Evolutionary conservation across 2,329 filamentous ascomycete genomes (phyloP).

Genomic region (Ascochyta rabiei): DNA sequence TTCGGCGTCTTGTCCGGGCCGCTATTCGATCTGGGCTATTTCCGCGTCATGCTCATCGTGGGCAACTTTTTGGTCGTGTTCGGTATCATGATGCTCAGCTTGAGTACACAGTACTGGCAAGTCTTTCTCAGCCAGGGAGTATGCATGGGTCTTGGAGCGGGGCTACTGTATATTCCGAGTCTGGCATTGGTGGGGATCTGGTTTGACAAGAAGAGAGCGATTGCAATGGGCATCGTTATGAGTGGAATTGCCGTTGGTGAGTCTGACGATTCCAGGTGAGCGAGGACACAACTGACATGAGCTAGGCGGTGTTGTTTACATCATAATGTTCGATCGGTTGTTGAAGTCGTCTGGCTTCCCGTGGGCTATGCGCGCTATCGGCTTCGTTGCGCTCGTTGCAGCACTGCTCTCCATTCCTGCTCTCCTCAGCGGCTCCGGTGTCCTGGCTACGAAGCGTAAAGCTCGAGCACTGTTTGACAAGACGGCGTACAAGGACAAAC

Average conservation of each 20-base stretch:
- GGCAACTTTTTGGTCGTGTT: slow-evolving; percentile 63
- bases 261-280: slow-evolving; percentile 5
- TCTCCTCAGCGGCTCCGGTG: slow-evolving; percentile 39
- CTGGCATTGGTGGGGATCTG: slow-evolving; percentile 46
- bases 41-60: slow-evolving; percentile 50
- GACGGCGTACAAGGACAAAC: slow-evolving; percentile 39
- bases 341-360: slow-evolving; percentile 38
- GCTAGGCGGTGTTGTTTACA: slow-evolving; percentile 45
- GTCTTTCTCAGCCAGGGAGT: slow-evolving; percentile 61
- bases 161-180: slow-evolving; percentile 46
- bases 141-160: slow-evolving; percentile 52
- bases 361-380: slow-evolving; percentile 46
- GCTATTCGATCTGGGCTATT: slow-evolving; percentile 56
- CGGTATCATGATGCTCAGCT: slow-evolving; percentile 66
- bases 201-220: slow-evolving; percentile 41
- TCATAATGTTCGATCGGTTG: slow-evolving; percentile 45
- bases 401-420: slow-evolving; percentile 44
- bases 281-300: slow-evolving; percentile 11
- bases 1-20: slow-evolving; percentile 58
- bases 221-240: slow-evolving; percentile 47
- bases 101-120: slow-evolving; percentile 62
- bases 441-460: slow-evolving; percentile 36
- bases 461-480: slow-evolving; percentile 43
- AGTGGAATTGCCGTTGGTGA: slow-evolving; percentile 47
- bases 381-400: slow-evolving; percentile 40